phyloP scores from a whole-genome alignment of 257 asterid species.

The Fraxinus cuspidata region DNA sequence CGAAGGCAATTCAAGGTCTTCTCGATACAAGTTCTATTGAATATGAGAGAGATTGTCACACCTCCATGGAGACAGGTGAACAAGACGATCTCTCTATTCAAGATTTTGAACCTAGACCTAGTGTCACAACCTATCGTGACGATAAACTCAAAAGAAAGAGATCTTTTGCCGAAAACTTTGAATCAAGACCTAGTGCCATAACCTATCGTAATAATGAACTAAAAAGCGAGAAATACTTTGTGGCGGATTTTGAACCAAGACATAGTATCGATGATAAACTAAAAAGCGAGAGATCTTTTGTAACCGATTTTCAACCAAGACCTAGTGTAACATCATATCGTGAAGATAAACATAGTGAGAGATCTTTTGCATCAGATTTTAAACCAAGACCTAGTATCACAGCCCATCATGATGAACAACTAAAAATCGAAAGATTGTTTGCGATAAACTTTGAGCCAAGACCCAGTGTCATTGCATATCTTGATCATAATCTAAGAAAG shows the following conservation, averaged over 20 bases:
- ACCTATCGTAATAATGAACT: neutral
- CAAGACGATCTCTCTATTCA: neutral
- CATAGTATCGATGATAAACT: neutral
- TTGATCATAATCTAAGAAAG: neutral
- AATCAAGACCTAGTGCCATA: slow-evolving; percentile 10
- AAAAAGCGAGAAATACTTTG: neutral
- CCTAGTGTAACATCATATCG: neutral
- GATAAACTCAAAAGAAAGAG: neutral
- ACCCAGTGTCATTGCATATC: slow-evolving; percentile 19
- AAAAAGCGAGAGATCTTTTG: neutral
- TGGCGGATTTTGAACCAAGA: slow-evolving; percentile 25
- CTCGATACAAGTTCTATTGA: slow-evolving; percentile 5
- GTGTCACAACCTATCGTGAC: neutral
- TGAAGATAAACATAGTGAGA: too few species aligned
- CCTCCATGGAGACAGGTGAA: neutral
- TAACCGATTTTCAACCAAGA: slow-evolving; percentile 27
- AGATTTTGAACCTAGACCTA: slow-evolving; percentile 25
- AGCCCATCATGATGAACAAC: neutral
- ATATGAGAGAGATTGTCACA: slow-evolving; percentile 19
- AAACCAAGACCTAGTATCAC: slow-evolving; percentile 27
- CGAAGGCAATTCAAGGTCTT: slow-evolving; percentile 15
- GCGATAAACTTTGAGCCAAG: slow-evolving; percentile 26
- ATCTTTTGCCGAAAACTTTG: neutral
- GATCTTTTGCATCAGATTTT: neutral
- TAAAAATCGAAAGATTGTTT: neutral